Conservation (phyloP, 345 rosid genomes). For the Hypericum androsaemum region DNA sequence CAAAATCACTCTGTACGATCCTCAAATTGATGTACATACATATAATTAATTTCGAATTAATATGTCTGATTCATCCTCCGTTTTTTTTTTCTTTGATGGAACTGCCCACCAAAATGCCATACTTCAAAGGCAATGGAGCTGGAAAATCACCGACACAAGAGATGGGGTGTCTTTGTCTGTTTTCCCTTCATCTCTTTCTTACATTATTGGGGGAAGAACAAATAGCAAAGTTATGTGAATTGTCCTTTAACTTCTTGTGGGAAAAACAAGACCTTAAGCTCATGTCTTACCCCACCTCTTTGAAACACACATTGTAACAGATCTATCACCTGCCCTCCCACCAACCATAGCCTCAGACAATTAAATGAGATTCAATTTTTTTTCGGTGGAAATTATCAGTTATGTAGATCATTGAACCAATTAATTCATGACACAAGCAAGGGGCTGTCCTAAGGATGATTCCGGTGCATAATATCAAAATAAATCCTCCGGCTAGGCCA, state of each 20-base stretch:
- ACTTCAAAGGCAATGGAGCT: slow-evolving; percentile 25
- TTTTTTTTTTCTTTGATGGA: background rate
- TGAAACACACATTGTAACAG: background rate
- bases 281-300: slow-evolving; percentile 1
- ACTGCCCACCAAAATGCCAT: background rate
- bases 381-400: no score
- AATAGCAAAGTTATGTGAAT: slow-evolving; percentile 5
- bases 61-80: no score
- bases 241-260: background rate
- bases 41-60: no score
- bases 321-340: background rate
- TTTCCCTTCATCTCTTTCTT: slow-evolving; percentile 7
- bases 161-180: slow-evolving; percentile 10
- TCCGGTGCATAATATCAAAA: no score
- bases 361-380: no score
- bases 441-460: no score
- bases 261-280: background rate
- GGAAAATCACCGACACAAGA: slow-evolving; percentile 16
- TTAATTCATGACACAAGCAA: no score
- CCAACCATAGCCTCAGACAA: slow-evolving; percentile 7
- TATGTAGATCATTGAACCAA: no score
- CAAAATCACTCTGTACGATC: no score
- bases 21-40: no score
- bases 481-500: no score
- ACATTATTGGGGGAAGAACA: slow-evolving; percentile 18